These are phyloP conservation scores for Stemphylium lycopersici DNA, from an alignment of 2,329 filamentous ascomycete species.

Conservation along the genomic window DNA sequence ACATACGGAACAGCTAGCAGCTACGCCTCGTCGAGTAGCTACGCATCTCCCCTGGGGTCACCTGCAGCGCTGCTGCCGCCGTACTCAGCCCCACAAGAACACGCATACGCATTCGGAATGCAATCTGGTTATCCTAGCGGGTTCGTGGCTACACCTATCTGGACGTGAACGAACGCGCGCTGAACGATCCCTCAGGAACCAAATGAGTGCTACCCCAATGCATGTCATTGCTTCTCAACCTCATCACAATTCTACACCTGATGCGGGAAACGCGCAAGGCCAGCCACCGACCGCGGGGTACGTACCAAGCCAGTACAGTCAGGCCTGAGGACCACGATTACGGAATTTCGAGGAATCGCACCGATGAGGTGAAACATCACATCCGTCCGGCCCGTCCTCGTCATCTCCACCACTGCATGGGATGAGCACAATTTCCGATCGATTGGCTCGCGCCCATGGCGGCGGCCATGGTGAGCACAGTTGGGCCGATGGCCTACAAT, in stretches of 20 bases:
- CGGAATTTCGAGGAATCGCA: slow-evolving; percentile 5
- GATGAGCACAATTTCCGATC: slow-evolving; percentile 11
- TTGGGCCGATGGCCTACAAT: slow-evolving; percentile 15
- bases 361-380: slow-evolving; percentile 7
- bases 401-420: slow-evolving; percentile 2
- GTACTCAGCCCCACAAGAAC: slow-evolving; percentile 48
- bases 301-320: slow-evolving; percentile 28
- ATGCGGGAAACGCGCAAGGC: slow-evolving; percentile 20
- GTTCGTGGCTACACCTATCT: slow-evolving; percentile 53
- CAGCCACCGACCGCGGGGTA: slow-evolving; percentile 25
- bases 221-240: slow-evolving; percentile 32
- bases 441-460: slow-evolving; percentile 4
- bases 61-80: slow-evolving; percentile 42
- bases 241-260: slow-evolving; percentile 26
- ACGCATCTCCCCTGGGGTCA: slow-evolving; percentile 47
- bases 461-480: slow-evolving; percentile 5
- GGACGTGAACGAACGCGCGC: slow-evolving; percentile 50
- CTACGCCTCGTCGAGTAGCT: slow-evolving; percentile 41
- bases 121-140: slow-evolving; percentile 50
- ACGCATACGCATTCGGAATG: slow-evolving; percentile 50
- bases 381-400: slow-evolving; percentile 8
- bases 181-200: slow-evolving; percentile 52
- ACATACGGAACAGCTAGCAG: slow-evolving; percentile 33
- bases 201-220: slow-evolving; percentile 41
- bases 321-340: slow-evolving; percentile 14